Percentiles rank a stretch among this genome's conserved stretches.
These are phyloP conservation scores for Haematococcus sp. DNA, from an alignment of 139 green algal genomes.

Conservation along the genomic window DNA sequence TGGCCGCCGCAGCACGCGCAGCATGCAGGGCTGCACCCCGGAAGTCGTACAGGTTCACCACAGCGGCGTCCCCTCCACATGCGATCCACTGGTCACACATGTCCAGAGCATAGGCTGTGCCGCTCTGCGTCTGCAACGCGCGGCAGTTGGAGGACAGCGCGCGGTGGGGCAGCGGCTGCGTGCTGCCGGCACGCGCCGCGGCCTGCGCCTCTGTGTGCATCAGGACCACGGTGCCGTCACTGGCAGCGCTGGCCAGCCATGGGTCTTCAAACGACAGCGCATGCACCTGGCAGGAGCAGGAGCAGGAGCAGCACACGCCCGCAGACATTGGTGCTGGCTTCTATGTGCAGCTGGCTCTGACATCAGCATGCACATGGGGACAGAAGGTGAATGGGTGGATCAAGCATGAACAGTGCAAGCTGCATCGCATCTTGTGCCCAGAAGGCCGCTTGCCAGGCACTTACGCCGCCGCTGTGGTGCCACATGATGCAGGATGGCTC, in stretches of 20 bases:
- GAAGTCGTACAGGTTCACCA: slow-evolving; percentile 48
- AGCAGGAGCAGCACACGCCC: too few species aligned
- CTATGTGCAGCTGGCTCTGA: too few species aligned
- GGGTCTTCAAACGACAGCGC: slow-evolving; percentile 63
- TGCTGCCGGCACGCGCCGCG: not conserved
- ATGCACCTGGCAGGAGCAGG: too few species aligned
- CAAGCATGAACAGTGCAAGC: too few species aligned
- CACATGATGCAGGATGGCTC: too few species aligned
- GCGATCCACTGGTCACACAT: slow-evolving; percentile 50
- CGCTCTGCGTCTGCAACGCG: slow-evolving; percentile 21
- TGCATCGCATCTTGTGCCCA: too few species aligned
- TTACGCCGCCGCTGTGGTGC: too few species aligned
- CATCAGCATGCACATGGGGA: too few species aligned
- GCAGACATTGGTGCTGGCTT: too few species aligned
- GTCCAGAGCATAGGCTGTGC: slow-evolving; percentile 44
- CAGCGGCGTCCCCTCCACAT: slow-evolving; percentile 23
- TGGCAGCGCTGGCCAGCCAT: slow-evolving; percentile 49
- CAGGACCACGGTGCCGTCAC: slow-evolving; percentile 19
- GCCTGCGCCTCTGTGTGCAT: slow-evolving; percentile 10
- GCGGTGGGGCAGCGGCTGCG: not conserved
- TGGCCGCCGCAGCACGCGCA: slow-evolving; percentile 23
- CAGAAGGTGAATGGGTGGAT: too few species aligned
- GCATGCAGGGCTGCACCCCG: slow-evolving; percentile 26
- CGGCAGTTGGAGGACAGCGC: not conserved
- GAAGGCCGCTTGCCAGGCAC: too few species aligned